phyloP scores from a whole-genome alignment of 2,329 filamentous ascomycete species.

The Verticillium albo-atrum region DNA sequence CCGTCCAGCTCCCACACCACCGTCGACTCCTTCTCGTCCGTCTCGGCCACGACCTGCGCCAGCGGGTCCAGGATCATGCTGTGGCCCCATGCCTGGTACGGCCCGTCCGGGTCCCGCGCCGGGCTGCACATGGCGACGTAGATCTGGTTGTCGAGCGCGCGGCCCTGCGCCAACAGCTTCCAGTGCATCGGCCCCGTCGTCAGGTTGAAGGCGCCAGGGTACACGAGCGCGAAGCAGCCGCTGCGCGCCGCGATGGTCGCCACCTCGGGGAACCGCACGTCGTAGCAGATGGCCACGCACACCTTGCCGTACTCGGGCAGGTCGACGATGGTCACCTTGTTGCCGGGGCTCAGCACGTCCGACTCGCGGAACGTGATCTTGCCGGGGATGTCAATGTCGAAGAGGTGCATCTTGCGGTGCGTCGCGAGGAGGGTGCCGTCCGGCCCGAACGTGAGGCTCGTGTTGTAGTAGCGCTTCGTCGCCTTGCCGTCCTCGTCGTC shows the following conservation, averaged over 20 bases:
- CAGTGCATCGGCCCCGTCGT: constrained; percentile 93
- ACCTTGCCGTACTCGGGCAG: constrained; percentile 85
- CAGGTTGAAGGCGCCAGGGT: constrained; percentile 95
- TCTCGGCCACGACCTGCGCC: constrained; percentile 74
- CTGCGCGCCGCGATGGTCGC: constrained; percentile 82
- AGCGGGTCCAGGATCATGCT: constrained; percentile 85
- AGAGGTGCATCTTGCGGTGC: constrained; percentile 92
- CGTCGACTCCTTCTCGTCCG: constrained; percentile 73
- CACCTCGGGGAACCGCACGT: constrained; percentile 92
- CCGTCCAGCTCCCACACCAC: constrained; percentile 68
- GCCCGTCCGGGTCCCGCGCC: constrained; percentile 69
- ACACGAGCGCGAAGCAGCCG: constrained; percentile 83
- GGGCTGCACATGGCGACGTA: constrained; percentile 93
- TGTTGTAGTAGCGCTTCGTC: constrained; percentile 75
- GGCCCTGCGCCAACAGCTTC: constrained; percentile 73
- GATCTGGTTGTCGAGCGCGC: constrained; percentile 90
- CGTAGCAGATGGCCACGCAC: constrained; percentile 92
- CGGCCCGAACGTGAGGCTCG: constrained; percentile 76
- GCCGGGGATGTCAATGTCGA: constrained; percentile 96
- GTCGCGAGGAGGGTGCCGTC: constrained; percentile 75
- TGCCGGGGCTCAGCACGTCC: constrained; percentile 80
- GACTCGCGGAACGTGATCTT: constrained; percentile 90
- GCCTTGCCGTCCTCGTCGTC: constrained; percentile 32
- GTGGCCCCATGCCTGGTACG: constrained; percentile 90
- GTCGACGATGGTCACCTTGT: constrained; percentile 80